Evolutionary conservation across 106 monocot genomes (phyloP).

Genomic region (Apostasia ramifera): DNA sequence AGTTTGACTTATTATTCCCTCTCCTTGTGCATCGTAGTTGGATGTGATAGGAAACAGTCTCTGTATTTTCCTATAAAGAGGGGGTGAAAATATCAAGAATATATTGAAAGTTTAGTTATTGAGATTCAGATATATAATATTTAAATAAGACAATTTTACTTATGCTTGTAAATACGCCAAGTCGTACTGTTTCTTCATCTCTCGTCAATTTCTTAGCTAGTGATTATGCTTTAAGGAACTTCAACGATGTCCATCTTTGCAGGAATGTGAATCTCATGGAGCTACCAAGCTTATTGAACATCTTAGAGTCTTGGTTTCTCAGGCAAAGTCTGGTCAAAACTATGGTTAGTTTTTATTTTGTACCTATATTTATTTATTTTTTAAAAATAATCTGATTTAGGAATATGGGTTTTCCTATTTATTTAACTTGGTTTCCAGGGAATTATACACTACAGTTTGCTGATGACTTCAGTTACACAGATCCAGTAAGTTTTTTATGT

Average conservation of each 20-base stretch:
- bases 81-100: too few relatives aligned
- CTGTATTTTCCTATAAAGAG: too few relatives aligned
- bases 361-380: neutral
- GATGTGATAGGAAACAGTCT: too few relatives aligned
- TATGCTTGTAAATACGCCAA: neutral
- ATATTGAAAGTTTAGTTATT: too few relatives aligned
- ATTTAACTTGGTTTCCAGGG: conserved; percentile 37
- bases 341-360: conserved; percentile 30
- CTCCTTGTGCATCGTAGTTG: too few relatives aligned
- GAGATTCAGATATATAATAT: too few relatives aligned
- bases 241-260: neutral
- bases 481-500: conserved; percentile 50
- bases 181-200: too few relatives aligned
- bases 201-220: too few relatives aligned
- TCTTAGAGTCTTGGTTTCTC: conserved; percentile 63
- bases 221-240: too few relatives aligned
- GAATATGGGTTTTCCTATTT: too few relatives aligned
- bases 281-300: conserved; percentile 81
- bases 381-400: too few relatives aligned
- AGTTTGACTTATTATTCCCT: too few relatives aligned
- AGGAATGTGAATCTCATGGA: conserved; percentile 91
- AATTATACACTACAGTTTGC: conserved; percentile 81
- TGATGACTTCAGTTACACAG: conserved; percentile 85
- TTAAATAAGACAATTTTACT: neutral
- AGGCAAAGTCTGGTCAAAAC: conserved; percentile 49